phyloP scores from a whole-genome alignment of 345 rosid genomes.

The Camelina neglecta region DNA sequence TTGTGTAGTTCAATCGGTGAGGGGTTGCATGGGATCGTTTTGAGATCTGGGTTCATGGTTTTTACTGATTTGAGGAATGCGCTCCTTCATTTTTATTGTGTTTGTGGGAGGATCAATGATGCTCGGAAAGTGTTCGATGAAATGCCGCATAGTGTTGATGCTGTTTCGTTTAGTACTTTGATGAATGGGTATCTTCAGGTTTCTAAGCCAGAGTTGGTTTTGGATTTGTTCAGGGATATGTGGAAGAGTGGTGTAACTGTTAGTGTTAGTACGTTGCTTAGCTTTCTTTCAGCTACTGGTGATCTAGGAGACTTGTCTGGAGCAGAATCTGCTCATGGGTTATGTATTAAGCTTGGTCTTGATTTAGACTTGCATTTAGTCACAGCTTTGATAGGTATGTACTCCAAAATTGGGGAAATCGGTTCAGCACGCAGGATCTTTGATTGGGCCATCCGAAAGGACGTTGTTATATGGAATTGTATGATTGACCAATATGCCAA shows the following conservation, averaged over 20 bases:
- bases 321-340: constrained; percentile 55
- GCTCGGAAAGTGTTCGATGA: constrained; percentile 69
- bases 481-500: constrained; percentile 67
- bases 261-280: constrained; percentile 52
- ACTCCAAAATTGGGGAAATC: constrained; percentile 51
- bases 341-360: constrained; percentile 55
- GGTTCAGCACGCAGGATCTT: constrained; percentile 54
- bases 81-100: constrained; percentile 54
- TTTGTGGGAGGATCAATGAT: constrained; percentile 41
- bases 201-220: constrained; percentile 43
- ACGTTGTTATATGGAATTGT: constrained; percentile 67
- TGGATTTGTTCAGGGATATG: constrained; percentile 52
- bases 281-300: constrained; percentile 47
- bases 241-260: constrained; percentile 34
- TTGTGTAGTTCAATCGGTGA: constrained; percentile 41
- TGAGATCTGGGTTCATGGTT: constrained; percentile 55
- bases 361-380: constrained; percentile 48
- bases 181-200: constrained; percentile 56
- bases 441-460: constrained; percentile 50
- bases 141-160: constrained; percentile 51
- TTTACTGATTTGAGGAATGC: constrained; percentile 56
- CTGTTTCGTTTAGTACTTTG: constrained; percentile 61
- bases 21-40: constrained; percentile 57
- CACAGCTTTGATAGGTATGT: constrained; percentile 62
- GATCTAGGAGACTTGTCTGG: constrained; percentile 49